Conservation (phyloP, 805 yeast genomes). For the Saturnispora hagleri region DNA sequence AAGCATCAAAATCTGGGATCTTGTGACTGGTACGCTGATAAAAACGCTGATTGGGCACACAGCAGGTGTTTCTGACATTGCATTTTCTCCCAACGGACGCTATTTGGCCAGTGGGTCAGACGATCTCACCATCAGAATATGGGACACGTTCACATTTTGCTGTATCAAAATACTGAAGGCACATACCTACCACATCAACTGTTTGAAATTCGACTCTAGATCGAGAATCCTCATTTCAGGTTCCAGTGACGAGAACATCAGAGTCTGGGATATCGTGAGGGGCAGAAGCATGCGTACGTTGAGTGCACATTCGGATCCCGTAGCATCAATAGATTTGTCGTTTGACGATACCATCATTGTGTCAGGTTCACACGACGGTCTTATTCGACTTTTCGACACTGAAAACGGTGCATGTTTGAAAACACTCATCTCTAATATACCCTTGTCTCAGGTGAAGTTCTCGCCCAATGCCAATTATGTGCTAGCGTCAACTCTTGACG, state of each 20-base stretch:
- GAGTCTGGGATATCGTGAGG: constrained; percentile 76
- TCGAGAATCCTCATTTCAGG: constrained; percentile 79
- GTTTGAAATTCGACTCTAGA: constrained; percentile 57
- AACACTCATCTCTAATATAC: constrained; percentile 74
- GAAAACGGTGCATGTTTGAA: constrained; percentile 86
- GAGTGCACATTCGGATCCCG: constrained; percentile 91
- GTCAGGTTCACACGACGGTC: constrained; percentile 86
- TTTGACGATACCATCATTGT: constrained; percentile 75
- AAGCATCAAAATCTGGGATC: constrained; percentile 50
- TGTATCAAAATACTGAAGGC: constrained; percentile 49
- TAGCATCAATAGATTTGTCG: constrained; percentile 63
- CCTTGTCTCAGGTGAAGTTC: constrained; percentile 64
- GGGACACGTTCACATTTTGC: constrained; percentile 48
- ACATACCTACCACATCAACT: constrained; percentile 78
- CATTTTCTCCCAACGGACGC: constrained; percentile 67
- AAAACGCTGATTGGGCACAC: constrained; percentile 47
- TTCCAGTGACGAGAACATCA: constrained; percentile 82
- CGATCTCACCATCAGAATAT: constrained; percentile 69
- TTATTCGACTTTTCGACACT: constrained; percentile 80
- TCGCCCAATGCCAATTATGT: constrained; percentile 77
- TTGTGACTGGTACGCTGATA: constrained; percentile 25
- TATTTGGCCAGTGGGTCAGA: constrained; percentile 81
- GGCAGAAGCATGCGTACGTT: constrained; percentile 69
- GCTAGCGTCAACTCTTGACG: constrained; percentile 73
- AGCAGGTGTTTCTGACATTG: constrained; percentile 63